Evolutionary conservation across 2,329 filamentous ascomycete species (phyloP), one percentile per base, ranked within the genome.

Genomic region (Fusarium domesticum): DNA sequence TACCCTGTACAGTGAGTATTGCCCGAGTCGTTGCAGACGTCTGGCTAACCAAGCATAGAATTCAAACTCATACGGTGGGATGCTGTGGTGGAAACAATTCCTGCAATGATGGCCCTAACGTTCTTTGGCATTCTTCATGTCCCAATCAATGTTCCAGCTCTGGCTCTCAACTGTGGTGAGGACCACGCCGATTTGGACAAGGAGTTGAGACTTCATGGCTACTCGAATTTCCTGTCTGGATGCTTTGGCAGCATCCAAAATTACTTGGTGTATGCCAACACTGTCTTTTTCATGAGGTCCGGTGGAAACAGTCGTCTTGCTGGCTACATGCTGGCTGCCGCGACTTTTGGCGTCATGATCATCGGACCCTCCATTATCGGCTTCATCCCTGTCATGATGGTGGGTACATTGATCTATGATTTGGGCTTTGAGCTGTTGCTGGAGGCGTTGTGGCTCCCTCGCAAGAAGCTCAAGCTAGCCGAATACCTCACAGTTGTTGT

Each of bases 121-220:
- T 98, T 98, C 72, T 98, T 98, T 60, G 93, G 93, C 40, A 85
- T 98, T 43, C 78, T 98, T 3, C 93, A 98, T 64, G 93, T 98
- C 3, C 93, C 93, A 0, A 98, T 98, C 69, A 98, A 98, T 60
- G 91, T 98, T 5, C 93, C 93, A 3, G 93, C 93, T 3, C 72
- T 98, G 46, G 93, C 89, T 0, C 85, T 96, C 37, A 90, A 89
- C 23, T 89, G 87, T 5, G 89, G 90, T 34, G 91, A 97, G 66
- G 93, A 98, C 63, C 87, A 97, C 61, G 79, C 95, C 20, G 84
- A 95, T 62, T 81, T 98, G 37, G 89, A 98, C 62, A 83, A 87
- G 50, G 93, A 98, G 65, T 75, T 98, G 17, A 89, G 91, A 60
- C 83, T 95, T 34, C 93, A 98, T 60, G 93, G 93, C 2, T 81